Conservation (phyloP, 352 stramenopile genomes). For the Thalassiosira gravida region DNA sequence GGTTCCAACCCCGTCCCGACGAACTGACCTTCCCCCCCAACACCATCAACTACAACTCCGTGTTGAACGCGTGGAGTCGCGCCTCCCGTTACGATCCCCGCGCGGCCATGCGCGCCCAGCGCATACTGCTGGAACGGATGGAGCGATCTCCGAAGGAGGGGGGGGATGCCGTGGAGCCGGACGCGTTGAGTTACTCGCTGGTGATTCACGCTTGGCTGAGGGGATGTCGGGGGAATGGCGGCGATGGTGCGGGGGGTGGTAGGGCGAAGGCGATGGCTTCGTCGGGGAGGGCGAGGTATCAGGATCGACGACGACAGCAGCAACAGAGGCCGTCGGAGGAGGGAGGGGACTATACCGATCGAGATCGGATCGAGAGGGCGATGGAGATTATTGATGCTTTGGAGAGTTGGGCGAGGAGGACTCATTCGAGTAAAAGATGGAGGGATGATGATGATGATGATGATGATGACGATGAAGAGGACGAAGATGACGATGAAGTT, state of each 20-base stretch:
- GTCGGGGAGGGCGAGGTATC: background rate
- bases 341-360: conserved; percentile 28
- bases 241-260: no score
- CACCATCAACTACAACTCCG: conserved; percentile 76
- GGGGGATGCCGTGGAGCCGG: conserved; percentile 68
- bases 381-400: conserved; percentile 51
- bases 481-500: conserved; percentile 20
- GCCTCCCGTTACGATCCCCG: conserved; percentile 49
- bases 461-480: conserved; percentile 14
- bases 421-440: conserved; percentile 17
- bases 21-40: conserved; percentile 66
- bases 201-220: conserved; percentile 68
- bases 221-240: conserved; percentile 38
- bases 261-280: background rate
- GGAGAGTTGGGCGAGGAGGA: conserved; percentile 48
- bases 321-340: no score
- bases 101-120: conserved; percentile 39
- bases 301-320: background rate
- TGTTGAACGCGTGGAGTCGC: conserved; percentile 69
- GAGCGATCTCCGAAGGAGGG: conserved; percentile 37
- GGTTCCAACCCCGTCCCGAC: conserved; percentile 52
- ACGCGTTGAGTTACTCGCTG: conserved; percentile 73
- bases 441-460: background rate
- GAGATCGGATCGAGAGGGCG: conserved; percentile 45
- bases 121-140: conserved; percentile 59